Percentiles rank a stretch among this genome's conserved stretches.
Conservation (phyloP, 2,329 filamentous ascomycete species). For the Botrytis cinerea region DNA sequence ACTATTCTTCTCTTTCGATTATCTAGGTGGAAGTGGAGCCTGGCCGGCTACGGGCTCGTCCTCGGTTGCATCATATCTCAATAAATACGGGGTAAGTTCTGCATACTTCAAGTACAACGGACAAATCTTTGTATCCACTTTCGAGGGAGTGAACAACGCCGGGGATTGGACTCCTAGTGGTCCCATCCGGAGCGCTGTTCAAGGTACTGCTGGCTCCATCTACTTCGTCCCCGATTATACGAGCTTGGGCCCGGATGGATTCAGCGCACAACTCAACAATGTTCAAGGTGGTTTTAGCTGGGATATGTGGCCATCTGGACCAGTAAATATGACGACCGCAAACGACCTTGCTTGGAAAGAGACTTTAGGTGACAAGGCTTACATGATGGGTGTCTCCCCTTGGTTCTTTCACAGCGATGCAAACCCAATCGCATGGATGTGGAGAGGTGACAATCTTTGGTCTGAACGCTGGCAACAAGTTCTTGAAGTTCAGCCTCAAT, state of each 20-base stretch:
- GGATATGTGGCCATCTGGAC: slow-evolving; percentile 48
- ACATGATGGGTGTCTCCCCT: slow-evolving; percentile 58
- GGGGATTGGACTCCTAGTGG: slow-evolving; percentile 46
- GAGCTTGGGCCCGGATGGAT: slow-evolving; percentile 42
- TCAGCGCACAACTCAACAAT: slow-evolving; percentile 36
- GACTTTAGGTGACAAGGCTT: slow-evolving; percentile 44
- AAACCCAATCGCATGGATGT: slow-evolving; percentile 64
- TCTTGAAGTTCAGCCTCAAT: slow-evolving; percentile 48
- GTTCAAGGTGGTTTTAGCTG: slow-evolving; percentile 47
- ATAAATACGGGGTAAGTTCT: slow-evolving; percentile 39
- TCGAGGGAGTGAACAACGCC: slow-evolving; percentile 49
- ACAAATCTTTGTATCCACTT: slow-evolving; percentile 53
- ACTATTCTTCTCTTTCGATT: slow-evolving; percentile 44
- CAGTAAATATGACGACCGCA: slow-evolving; percentile 43
- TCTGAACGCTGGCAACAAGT: slow-evolving; percentile 57
- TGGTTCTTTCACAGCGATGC: slow-evolving; percentile 62
- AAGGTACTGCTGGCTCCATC: slow-evolving; percentile 37
- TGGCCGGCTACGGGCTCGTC: slow-evolving; percentile 37
- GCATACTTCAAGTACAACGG: slow-evolving; percentile 45
- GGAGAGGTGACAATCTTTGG: slow-evolving; percentile 63
- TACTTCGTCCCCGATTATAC: slow-evolving; percentile 53
- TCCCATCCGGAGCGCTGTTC: slow-evolving; percentile 43
- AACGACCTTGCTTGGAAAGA: slow-evolving; percentile 46
- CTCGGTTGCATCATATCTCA: slow-evolving; percentile 37
- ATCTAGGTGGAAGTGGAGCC: slow-evolving; percentile 35